Percentiles rank a stretch among this genome's conserved stretches.
phyloP scores from a whole-genome alignment of 2,329 filamentous ascomycete species.

The Acrocalymma vagum region DNA sequence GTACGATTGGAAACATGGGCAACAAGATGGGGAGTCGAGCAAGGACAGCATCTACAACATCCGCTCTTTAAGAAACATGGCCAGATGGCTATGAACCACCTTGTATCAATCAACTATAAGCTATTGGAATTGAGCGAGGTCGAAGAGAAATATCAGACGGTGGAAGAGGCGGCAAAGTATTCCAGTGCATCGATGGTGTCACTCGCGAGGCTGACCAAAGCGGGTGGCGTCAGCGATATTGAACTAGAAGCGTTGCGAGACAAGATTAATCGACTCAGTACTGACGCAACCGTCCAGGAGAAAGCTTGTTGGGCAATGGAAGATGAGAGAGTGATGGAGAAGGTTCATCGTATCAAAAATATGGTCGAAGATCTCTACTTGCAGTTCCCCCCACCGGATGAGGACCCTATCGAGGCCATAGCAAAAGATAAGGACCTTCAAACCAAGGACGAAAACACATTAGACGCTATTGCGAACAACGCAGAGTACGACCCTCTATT shows the following conservation, averaged over 20 bases:
- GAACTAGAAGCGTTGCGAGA: not conserved
- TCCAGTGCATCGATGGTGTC: too few relatives aligned
- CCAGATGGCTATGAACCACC: conserved; percentile 1
- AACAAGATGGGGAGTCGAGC: not conserved
- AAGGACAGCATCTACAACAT: not conserved
- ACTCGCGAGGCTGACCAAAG: not conserved
- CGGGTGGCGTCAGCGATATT: not conserved
- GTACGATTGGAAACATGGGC: not conserved
- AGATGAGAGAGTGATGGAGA: not conserved
- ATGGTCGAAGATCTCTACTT: not conserved
- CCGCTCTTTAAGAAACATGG: not conserved
- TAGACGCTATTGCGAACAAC: not conserved
- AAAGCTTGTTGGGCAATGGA: not conserved
- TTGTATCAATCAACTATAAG: not conserved
- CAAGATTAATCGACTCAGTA: not conserved
- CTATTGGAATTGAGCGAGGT: not conserved
- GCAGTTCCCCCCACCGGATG: not conserved
- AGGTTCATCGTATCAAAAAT: not conserved
- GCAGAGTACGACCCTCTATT: too few relatives aligned
- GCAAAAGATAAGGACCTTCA: too few relatives aligned
- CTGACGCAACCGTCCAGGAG: not conserved
- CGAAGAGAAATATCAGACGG: not conserved
- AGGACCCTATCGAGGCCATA: not conserved
- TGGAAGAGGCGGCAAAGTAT: too few relatives aligned
- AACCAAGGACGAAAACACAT: too few relatives aligned